Conservation (phyloP, 1,284 basidiomycete genomes). For the Boletus mariae region DNA sequence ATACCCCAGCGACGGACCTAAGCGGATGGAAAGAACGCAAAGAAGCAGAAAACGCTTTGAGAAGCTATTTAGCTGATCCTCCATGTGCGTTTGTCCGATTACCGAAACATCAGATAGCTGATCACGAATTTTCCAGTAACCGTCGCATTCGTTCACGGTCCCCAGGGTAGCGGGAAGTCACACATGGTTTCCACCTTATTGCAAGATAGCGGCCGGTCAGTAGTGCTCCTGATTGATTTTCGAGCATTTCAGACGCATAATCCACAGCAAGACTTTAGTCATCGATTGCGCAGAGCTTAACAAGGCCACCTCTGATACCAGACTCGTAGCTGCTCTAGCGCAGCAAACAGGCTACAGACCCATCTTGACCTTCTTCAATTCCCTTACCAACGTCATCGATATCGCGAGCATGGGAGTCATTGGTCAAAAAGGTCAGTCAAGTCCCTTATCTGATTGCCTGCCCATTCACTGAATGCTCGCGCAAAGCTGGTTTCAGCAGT, state of each 20-base stretch:
- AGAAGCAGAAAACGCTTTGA: conserved; percentile 69
- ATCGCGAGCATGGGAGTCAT: conserved; percentile 92
- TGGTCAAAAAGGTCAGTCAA: conserved; percentile 77
- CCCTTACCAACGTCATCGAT: conserved; percentile 84
- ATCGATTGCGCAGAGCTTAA: conserved; percentile 83
- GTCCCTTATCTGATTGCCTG: not conserved
- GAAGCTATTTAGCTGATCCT: conserved; percentile 68
- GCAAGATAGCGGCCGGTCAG: conserved; percentile 57
- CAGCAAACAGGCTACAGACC: conserved; percentile 89
- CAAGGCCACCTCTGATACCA: conserved; percentile 69
- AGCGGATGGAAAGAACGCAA: conserved; percentile 79
- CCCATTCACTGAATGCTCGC: conserved; percentile 4
- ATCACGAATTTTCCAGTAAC: conserved; percentile 43
- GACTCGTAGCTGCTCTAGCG: conserved; percentile 69
- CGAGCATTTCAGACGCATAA: not conserved
- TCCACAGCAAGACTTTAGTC: conserved; percentile 58
- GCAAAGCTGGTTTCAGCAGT: conserved; percentile 76
- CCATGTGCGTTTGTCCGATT: conserved; percentile 48
- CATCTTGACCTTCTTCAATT: conserved; percentile 85
- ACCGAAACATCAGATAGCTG: not conserved
- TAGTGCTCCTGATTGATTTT: conserved; percentile 1
- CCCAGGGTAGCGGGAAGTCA: conserved; percentile 88
- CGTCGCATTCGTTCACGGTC: conserved; percentile 84
- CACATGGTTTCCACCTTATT: conserved; percentile 65
- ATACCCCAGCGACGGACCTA: conserved; percentile 18